Conservation (phyloP, 768 basidiomycete genomes). For the Dentipellis sp. region DNA sequence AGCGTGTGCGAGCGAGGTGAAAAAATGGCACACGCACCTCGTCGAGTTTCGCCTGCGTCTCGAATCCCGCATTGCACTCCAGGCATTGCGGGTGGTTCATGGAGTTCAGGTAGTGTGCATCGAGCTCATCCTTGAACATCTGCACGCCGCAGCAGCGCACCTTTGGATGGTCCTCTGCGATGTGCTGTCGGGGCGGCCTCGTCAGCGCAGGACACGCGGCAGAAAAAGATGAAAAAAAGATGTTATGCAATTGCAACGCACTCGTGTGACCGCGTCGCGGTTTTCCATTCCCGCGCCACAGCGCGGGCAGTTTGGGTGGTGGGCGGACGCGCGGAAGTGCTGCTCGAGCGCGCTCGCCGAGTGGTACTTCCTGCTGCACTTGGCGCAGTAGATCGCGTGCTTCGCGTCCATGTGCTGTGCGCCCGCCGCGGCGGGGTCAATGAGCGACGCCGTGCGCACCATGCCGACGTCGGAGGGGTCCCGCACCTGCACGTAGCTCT, state of each 20-base stretch:
- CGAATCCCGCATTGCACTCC: not conserved
- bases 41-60: not conserved
- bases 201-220: not conserved
- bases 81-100: not conserved
- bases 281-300: not conserved
- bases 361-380: not conserved
- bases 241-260: not conserved
- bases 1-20: too few species aligned
- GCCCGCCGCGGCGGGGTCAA: too few species aligned
- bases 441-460: too few species aligned
- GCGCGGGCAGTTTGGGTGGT: not conserved
- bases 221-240: not conserved
- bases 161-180: not conserved
- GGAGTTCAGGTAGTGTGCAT: not conserved
- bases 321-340: not conserved
- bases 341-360: not conserved
- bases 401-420: not conserved
- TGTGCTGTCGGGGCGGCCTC: not conserved
- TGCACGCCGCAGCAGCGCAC: slow-evolving; percentile 1
- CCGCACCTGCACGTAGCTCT: not conserved
- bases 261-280: not conserved
- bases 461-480: not conserved
- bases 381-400: not conserved
- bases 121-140: slow-evolving; percentile 1
- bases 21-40: not conserved